These are phyloP conservation scores for Huntiella bhutanensis DNA, from an alignment of 2,329 filamentous ascomycete genomes.

Conservation along the genomic window DNA sequence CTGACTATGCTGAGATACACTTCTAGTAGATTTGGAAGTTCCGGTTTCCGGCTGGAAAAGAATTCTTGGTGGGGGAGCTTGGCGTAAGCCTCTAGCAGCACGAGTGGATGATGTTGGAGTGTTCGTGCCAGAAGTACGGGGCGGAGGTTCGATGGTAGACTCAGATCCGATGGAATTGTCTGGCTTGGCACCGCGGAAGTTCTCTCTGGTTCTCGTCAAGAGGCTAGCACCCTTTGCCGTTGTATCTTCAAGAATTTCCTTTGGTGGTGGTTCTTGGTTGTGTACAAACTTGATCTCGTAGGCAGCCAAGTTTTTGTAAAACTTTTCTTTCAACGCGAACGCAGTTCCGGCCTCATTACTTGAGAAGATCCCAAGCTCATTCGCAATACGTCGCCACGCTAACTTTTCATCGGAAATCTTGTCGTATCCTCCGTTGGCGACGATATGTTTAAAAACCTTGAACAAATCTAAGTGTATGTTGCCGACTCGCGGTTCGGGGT, in stretches of 20 bases:
- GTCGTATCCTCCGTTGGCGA: conserved; percentile 68
- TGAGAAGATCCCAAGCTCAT: conserved; percentile 55
- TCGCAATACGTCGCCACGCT: conserved; percentile 64
- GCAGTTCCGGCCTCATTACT: conserved; percentile 65
- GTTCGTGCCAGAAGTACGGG: conserved; percentile 32
- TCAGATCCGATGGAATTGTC: conserved; percentile 34
- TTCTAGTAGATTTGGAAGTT: conserved; percentile 31
- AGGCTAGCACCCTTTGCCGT: conserved; percentile 70
- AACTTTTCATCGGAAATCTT: conserved; percentile 67
- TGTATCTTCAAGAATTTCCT: conserved; percentile 72
- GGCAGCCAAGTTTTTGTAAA: conserved; percentile 75
- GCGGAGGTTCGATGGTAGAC: conserved; percentile 39
- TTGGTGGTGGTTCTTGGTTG: conserved; percentile 64
- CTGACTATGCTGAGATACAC: neutral
- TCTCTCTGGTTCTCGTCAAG: conserved; percentile 61
- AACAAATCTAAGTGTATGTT: conserved; percentile 56
- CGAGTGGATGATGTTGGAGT: conserved; percentile 29
- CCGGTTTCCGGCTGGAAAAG: conserved; percentile 69
- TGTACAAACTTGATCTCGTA: conserved; percentile 70
- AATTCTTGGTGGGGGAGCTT: conserved; percentile 68
- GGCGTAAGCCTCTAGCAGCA: conserved; percentile 48
- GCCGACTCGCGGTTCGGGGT: conserved; percentile 66
- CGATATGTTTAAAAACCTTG: conserved; percentile 60
- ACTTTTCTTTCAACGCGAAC: conserved; percentile 70
- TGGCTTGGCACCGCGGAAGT: conserved; percentile 37